Base-by-base conservation (phyloP, 1,139 yeast genomes). In the Pichia sp. region DNA sequence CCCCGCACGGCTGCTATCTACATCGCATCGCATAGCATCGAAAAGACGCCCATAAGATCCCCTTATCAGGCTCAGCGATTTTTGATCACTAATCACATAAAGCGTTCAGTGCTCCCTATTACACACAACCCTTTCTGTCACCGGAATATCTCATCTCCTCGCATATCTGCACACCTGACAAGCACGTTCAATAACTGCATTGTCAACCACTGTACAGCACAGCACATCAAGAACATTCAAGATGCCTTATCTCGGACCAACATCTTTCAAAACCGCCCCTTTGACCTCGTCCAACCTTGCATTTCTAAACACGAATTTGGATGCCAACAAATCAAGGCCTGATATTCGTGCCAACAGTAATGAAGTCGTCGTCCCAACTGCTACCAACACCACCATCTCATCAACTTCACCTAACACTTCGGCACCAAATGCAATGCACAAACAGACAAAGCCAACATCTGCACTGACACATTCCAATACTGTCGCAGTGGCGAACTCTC, bases 211-310 rank as follows among this genome's bases (percentile, higher is more conserved):
- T 9, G 8, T 21, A 21, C 6, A 25, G 18, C 27, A 12, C 6
- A 13, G 7, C 11, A 6, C 27, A 10, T 25, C 16, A 7, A 14
- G 6, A 7, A 14, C 17, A 14, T 7, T 18, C 11, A 26, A 11
- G 17, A 55, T 55, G 59, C 53, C 60, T 35, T 55, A 55, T 40
- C 39, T 55, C 29, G 60, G 60, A 21, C 59, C 60, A 19, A 53
- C 46, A 41, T 44, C 58, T 6, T 55, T 54, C 38, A 50, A 46
- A 10, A 55, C 60, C 13, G 48, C 59, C 25, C 60, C 59, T 19
- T 36, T 55, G 14, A 55, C 60, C 9, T 39, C 49, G 10, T 32
- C 37, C 29, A 55, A 55, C 38, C 42, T 40, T 11, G 41, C 44
- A 13, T 35, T 13, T 16, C 23, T 40, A 15, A 22, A 35, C 21